Evolutionary conservation across 768 basidiomycete genomes (phyloP), one percentile per base, ranked within the genome.

Genomic region (Coprinopsis sp.): DNA sequence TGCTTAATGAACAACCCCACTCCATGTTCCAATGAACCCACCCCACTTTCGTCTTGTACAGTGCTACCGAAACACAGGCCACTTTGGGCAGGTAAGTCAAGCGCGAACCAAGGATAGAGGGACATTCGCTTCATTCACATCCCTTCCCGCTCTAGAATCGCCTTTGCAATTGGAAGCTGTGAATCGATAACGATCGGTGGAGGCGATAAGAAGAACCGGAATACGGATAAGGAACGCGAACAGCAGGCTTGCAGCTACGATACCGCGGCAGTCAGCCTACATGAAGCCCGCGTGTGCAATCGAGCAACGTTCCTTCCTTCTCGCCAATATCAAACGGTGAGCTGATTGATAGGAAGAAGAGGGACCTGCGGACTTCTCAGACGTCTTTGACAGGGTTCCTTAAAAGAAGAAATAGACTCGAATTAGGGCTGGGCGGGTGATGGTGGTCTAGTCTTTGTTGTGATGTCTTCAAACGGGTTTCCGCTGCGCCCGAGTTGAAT

Each of bases 371-470:
- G 22, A 23, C 22, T 23, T 39, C 11, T 8, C 21, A 39, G 16
- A 19, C 23, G 18, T n/a, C n/a, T n/a, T n/a, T n/a, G n/a, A n/a
- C 11, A 10, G 30, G 23, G 40, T 42, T 28, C 27, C 40, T n/a
- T 24, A 42, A 27, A 42, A 30, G 40, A 42, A 24, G 28, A 42
- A 42, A 42, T 42, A 42, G 40, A 30, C 24, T 42, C 40, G 24
- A 4, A 30, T 30, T 42, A 6, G 28, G n/a, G n/a, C n/a, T n/a
- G n/a, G n/a, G n/a, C n/a, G n/a, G n/a, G n/a, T n/a, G n/a, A n/a
- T n/a, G n/a, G n/a, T n/a, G n/a, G n/a, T n/a, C n/a, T n/a, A n/a
- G n/a, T n/a, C n/a, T 6, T 30, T 42, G 13, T 39, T 30, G 16
- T 29, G 13, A 22, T 28, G n/a, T 24, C 5, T 16, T 14, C 27